Evolutionary conservation across 768 basidiomycete genomes (phyloP).

Genomic region (Tylopilus vinaceipallidus): DNA sequence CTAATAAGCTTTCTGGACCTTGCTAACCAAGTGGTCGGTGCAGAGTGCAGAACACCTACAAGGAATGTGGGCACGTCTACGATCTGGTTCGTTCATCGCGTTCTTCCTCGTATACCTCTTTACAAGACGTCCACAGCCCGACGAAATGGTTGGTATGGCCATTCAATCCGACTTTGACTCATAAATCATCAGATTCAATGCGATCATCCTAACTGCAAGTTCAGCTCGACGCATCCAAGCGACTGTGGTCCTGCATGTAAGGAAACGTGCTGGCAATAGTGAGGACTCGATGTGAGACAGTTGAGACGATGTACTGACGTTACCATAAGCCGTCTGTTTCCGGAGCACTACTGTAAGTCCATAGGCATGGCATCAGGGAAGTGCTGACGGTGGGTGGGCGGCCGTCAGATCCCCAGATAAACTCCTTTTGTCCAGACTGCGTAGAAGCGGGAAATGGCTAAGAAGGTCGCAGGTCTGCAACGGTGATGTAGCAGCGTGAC

Average conservation of each 20-base stretch:
- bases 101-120: constrained; percentile 10
- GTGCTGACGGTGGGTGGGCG: constrained; percentile 13
- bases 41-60: constrained; percentile 67
- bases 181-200: constrained; percentile 54
- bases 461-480: constrained; percentile 1
- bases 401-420: constrained; percentile 35
- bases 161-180: constrained; percentile 8
- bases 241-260: constrained; percentile 59
- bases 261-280: constrained; percentile 78
- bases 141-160: constrained; percentile 49
- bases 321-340: constrained; percentile 60
- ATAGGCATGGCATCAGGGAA: constrained; percentile 3
- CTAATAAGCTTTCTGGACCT: constrained; percentile 9
- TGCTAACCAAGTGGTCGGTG: constrained; percentile 12
- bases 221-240: constrained; percentile 60
- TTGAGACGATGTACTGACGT: constrained; percentile 22
- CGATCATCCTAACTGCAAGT: constrained; percentile 64
- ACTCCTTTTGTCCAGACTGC: constrained; percentile 36
- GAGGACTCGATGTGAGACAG: constrained; percentile 29
- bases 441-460: constrained; percentile 7
- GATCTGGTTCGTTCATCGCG: constrained; percentile 43
- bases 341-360: constrained; percentile 63
- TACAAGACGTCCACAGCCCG: constrained; percentile 42
- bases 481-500: constrained; percentile 5
- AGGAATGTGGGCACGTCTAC: constrained; percentile 52